These are phyloP conservation scores for Microbotryum scabiosae DNA, from an alignment of 1,284 basidiomycete genomes.

Conservation along the genomic window DNA sequence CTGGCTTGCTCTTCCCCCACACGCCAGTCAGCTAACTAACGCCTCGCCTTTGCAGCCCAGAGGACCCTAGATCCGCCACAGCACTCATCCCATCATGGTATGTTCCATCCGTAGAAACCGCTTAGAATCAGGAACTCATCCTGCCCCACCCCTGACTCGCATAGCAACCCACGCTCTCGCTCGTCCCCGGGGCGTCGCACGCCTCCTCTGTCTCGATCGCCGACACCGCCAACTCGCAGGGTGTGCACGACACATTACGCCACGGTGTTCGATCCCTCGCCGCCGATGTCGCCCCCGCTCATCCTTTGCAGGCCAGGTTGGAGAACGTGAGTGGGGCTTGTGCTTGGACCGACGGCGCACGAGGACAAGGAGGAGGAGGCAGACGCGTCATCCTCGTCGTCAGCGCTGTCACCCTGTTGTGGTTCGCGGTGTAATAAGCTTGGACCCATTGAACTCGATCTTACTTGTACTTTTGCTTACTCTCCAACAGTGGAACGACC, in stretches of 20 bases:
- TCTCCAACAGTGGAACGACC: conserved; percentile 71
- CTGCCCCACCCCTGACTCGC: not conserved
- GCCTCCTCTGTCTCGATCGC: conserved; percentile 54
- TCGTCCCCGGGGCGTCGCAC: conserved; percentile 51
- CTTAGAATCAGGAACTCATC: no score
- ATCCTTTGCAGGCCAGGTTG: conserved; percentile 54
- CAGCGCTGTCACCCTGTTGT: not conserved
- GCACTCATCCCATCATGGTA: not conserved
- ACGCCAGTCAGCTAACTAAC: no score
- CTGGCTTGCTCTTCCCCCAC: not conserved
- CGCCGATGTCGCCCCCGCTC: conserved; percentile 54
- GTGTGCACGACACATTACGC: conserved; percentile 67
- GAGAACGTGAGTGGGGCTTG: conserved; percentile 49
- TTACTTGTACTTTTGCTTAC: not conserved
- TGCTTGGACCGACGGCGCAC: not conserved
- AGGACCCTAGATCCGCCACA: no score
- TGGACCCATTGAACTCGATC: not conserved
- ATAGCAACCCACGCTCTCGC: conserved; percentile 57
- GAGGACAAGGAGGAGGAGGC: no score
- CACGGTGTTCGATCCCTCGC: conserved; percentile 68
- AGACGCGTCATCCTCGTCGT: not conserved
- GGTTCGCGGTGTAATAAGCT: not conserved
- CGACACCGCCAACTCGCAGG: conserved; percentile 60
- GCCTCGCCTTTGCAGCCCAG: not conserved
- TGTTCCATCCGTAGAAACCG: not conserved